Evolutionary conservation across 768 basidiomycete genomes (phyloP).

Genomic region (Russula compacta): DNA sequence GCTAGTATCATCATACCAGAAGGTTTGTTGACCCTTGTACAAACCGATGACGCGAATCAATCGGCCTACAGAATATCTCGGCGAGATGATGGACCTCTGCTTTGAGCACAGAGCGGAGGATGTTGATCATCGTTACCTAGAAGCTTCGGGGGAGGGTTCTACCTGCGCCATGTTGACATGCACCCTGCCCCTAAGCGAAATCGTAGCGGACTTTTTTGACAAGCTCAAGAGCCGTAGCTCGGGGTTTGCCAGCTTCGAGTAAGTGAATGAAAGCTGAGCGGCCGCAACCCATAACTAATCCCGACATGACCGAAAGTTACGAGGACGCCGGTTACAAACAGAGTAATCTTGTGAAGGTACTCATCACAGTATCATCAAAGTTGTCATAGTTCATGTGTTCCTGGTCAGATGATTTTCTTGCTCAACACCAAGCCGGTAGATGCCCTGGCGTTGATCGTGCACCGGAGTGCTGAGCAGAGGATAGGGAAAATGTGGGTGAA

Average conservation of each 20-base stretch:
- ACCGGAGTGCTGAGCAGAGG: slow-evolving; percentile 64
- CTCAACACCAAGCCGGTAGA: slow-evolving; percentile 87
- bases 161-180: slow-evolving; percentile 76
- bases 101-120: slow-evolving; percentile 76
- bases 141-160: slow-evolving; percentile 41
- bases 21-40: slow-evolving; percentile 37
- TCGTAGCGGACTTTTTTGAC: slow-evolving; percentile 94
- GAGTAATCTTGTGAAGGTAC: slow-evolving; percentile 78
- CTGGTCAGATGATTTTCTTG: slow-evolving; percentile 73
- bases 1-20: slow-evolving; percentile 93
- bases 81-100: slow-evolving; percentile 94
- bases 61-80: slow-evolving; percentile 63
- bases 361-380: slow-evolving; percentile 8
- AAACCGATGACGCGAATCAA: not conserved
- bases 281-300: not conserved
- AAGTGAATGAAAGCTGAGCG: slow-evolving; percentile 25
- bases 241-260: slow-evolving; percentile 91
- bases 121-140: slow-evolving; percentile 77
- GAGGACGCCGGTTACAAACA: slow-evolving; percentile 85
- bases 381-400: not conserved
- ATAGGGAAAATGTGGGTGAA: slow-evolving; percentile 82
- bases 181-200: slow-evolving; percentile 80
- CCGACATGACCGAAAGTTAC: slow-evolving; percentile 46
- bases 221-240: slow-evolving; percentile 88
- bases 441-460: slow-evolving; percentile 86